Evolutionary conservation across 192 early-diverging fungal species (phyloP).

Genomic region (Mortierella hygrophila): DNA sequence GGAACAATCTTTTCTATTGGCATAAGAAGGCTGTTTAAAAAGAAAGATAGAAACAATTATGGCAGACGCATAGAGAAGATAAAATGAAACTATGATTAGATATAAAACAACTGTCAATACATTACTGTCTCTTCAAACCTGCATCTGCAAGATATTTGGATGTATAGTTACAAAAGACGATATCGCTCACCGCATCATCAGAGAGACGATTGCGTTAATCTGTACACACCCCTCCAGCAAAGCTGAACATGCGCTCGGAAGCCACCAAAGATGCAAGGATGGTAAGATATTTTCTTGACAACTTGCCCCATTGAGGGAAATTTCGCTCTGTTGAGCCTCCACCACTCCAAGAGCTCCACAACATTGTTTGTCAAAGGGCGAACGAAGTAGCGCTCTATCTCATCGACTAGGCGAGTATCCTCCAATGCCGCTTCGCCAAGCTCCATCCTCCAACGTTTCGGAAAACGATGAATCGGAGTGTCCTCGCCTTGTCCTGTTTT

Average conservation of each 20-base stretch:
- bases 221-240: not conserved
- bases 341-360: slow-evolving; percentile 15
- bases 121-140: not conserved
- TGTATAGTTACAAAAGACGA: slow-evolving; percentile 23
- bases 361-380: not conserved
- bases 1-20: too few relatives aligned
- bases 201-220: slow-evolving; percentile 27
- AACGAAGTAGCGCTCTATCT: slow-evolving; percentile 6
- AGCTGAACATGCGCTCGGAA: slow-evolving; percentile 30
- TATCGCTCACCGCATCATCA: slow-evolving; percentile 9
- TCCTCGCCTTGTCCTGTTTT: not conserved
- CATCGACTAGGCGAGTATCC: not conserved
- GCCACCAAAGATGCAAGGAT: slow-evolving; percentile 27
- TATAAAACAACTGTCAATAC: too few relatives aligned
- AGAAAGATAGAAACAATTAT: too few relatives aligned
- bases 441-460: not conserved
- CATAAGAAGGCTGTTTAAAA: too few relatives aligned
- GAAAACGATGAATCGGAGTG: not conserved
- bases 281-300: slow-evolving; percentile 30
- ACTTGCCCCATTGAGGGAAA: slow-evolving; percentile 13
- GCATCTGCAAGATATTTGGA: slow-evolving; percentile 5
- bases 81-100: too few relatives aligned
- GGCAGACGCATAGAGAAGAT: too few relatives aligned
- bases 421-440: not conserved
- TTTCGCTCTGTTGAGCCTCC: slow-evolving; percentile 11